These are phyloP conservation scores for Xerocomellus dryophilus DNA, from an alignment of 768 basidiomycete species.

Conservation along the genomic window DNA sequence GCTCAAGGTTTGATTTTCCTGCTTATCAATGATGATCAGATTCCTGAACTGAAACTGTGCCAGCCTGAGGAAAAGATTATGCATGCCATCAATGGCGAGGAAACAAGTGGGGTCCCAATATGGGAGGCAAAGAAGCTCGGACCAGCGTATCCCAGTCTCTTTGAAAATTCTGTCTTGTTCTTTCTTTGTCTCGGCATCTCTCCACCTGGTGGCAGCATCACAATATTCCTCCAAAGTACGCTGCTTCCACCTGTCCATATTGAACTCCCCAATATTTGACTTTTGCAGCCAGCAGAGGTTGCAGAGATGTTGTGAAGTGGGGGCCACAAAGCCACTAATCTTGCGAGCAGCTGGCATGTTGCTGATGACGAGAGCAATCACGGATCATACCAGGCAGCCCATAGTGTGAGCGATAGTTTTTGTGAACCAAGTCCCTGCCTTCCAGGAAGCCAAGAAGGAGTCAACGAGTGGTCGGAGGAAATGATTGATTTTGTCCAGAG, in stretches of 20 bases:
- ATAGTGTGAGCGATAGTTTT: slow-evolving; percentile 12
- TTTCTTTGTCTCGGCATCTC: slow-evolving; percentile 13
- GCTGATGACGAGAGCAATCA: not conserved
- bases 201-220: slow-evolving; percentile 17
- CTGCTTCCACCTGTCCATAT: slow-evolving; percentile 26
- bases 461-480: slow-evolving; percentile 33
- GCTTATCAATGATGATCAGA: slow-evolving; percentile 9
- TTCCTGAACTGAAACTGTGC: slow-evolving; percentile 7
- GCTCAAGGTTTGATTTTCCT: not conserved
- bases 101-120: slow-evolving; percentile 35
- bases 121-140: slow-evolving; percentile 30
- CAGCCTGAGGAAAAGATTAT: slow-evolving; percentile 31
- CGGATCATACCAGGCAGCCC: not conserved
- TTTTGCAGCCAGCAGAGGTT: not conserved
- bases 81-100: slow-evolving; percentile 38
- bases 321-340: not conserved
- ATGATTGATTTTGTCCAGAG: slow-evolving; percentile 26
- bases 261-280: slow-evolving; percentile 19
- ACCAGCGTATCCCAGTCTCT: slow-evolving; percentile 28
- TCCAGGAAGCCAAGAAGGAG: slow-evolving; percentile 33
- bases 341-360: slow-evolving; percentile 1
- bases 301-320: not conserved
- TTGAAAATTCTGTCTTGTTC: slow-evolving; percentile 9
- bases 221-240: slow-evolving; percentile 14
- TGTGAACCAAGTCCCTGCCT: slow-evolving; percentile 26